Percentiles rank a stretch among this genome's conserved stretches.
phyloP scores from a whole-genome alignment of 2,329 filamentous ascomycete species.

The Beauveria rudraprayagi region DNA sequence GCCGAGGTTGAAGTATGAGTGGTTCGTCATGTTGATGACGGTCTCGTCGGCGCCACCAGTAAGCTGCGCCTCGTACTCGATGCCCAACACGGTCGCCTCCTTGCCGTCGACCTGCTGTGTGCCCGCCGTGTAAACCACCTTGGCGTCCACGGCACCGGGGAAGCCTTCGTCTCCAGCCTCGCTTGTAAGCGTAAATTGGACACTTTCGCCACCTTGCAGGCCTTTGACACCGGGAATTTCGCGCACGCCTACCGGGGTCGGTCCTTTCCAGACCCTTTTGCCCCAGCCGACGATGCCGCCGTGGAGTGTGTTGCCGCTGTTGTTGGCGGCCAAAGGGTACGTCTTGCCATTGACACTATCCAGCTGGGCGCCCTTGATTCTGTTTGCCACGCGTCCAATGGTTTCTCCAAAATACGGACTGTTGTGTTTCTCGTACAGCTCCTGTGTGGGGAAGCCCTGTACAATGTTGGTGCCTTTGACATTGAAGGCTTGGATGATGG shows the following conservation, averaged over 20 bases:
- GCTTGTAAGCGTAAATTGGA: constrained; percentile 59
- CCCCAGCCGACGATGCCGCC: constrained; percentile 72
- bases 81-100: constrained; percentile 63
- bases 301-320: constrained; percentile 69
- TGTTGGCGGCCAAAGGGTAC: constrained; percentile 66
- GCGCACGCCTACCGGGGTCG: constrained; percentile 48
- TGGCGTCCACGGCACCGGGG: constrained; percentile 73
- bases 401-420: constrained; percentile 83
- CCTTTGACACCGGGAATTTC: constrained; percentile 42
- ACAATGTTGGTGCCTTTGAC: constrained; percentile 80
- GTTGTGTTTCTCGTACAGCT: constrained; percentile 70
- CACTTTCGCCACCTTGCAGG: constrained; percentile 54
- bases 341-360: constrained; percentile 61
- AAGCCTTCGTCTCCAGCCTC: constrained; percentile 82
- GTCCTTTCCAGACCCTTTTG: constrained; percentile 68
- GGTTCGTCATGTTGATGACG: constrained; percentile 87
- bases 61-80: constrained; percentile 85
- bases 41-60: constrained; percentile 79
- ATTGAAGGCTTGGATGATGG: constrained; percentile 72
- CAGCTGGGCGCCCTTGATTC: constrained; percentile 65
- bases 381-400: constrained; percentile 79
- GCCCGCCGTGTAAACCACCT: constrained; percentile 69
- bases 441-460: constrained; percentile 69
- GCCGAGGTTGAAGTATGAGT: constrained; percentile 69
- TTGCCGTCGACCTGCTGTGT: constrained; percentile 55